Base-by-base conservation (phyloP, 768 basidiomycete species). In the Suillus brevipes region DNA sequence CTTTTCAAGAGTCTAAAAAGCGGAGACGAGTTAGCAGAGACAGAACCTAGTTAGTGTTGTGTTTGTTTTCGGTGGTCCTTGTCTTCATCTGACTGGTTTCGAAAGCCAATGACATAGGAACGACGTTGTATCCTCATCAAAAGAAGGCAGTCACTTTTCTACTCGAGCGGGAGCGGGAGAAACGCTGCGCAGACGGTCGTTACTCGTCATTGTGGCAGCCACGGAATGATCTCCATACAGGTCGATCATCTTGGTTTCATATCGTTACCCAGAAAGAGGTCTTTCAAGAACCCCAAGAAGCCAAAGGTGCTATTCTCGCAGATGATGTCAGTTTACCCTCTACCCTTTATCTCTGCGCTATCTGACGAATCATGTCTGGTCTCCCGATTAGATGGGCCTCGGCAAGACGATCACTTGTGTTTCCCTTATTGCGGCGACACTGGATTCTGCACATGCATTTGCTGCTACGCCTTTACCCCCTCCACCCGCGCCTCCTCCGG, bases 341-440 rank as follows among this genome's bases (percentile, higher is more conserved):
- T 50, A 34, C 69, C 64, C 62, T 57, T 49, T 36, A 59, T 62
- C 37, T 37, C 49, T 55, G 49, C 64, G 16, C 61, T 63, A 65
- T 62, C 65, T 70, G 68, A 62, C 62, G 59, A 68, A 64, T 64
- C 25, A 34, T 62, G 55, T 50, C 70, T 66, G 68, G 47, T 18
- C 28, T 42, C 37, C 45, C 65, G 61, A 40, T 65, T 65, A 97
- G 95, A 98, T 97, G 96, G 97, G 97, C 69, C 86, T 99, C 36
- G 97, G 97, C 20, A 99, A 99, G 78, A 99, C 97, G 0, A 95
- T 99, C 61, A 93, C 95, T 37, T 94, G 96, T 66, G 92, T 99
- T 31, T 92, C 97, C 18, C 84, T 99, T 59, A 90, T 99, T 60
- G 95, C 94, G 13, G 86, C 91, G 36, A 99, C 97, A 2, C 82